Evolutionary conservation across 495 filamentous ascomycete genomes (phyloP).

Genomic region (Talaromyces ruber): DNA sequence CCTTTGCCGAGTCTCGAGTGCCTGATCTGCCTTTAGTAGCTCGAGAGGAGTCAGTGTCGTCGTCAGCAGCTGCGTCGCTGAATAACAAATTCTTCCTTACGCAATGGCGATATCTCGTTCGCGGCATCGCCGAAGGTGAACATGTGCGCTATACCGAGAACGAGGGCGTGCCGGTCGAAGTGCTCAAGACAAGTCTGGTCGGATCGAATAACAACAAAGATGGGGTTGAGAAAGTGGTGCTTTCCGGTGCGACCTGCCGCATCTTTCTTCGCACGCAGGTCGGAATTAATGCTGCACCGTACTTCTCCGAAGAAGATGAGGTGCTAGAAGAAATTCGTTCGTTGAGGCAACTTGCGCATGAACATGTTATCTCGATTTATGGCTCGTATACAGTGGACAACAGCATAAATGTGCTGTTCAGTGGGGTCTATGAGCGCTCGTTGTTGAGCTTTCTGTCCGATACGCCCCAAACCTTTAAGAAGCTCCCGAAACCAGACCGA

Average conservation of each 20-base stretch:
- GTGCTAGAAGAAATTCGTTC: conserved; percentile 61
- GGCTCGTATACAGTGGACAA: conserved; percentile 70
- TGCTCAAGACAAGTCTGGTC: conserved; percentile 46
- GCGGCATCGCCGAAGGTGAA: conserved; percentile 58
- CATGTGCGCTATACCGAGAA: conserved; percentile 67
- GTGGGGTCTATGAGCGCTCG: conserved; percentile 64
- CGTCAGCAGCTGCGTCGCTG: conserved; percentile 41
- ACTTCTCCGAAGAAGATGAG: conserved; percentile 53
- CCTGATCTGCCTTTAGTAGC: conserved; percentile 55
- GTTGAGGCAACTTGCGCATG: conserved; percentile 57
- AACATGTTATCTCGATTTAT: conserved; percentile 74
- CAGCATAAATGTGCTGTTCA: conserved; percentile 67
- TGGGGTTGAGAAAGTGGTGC: conserved; percentile 62
- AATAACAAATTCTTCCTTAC: conserved; percentile 69
- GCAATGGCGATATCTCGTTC: conserved; percentile 75
- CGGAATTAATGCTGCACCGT: conserved; percentile 48
- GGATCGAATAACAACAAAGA: conserved; percentile 35
- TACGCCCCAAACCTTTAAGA: conserved; percentile 57
- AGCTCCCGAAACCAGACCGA: conserved; percentile 61
- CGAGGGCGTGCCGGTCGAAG: conserved; percentile 73
- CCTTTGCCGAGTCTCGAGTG: conserved; percentile 64
- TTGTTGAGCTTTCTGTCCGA: conserved; percentile 70
- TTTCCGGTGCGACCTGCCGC: conserved; percentile 28
- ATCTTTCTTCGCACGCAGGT: conserved; percentile 66
- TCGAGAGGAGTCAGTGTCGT: conserved; percentile 19